Evolutionary conservation across 2,329 filamentous ascomycete species (phyloP), one percentile per base, ranked within the genome.

Genomic region (Neonectria ditissima): DNA sequence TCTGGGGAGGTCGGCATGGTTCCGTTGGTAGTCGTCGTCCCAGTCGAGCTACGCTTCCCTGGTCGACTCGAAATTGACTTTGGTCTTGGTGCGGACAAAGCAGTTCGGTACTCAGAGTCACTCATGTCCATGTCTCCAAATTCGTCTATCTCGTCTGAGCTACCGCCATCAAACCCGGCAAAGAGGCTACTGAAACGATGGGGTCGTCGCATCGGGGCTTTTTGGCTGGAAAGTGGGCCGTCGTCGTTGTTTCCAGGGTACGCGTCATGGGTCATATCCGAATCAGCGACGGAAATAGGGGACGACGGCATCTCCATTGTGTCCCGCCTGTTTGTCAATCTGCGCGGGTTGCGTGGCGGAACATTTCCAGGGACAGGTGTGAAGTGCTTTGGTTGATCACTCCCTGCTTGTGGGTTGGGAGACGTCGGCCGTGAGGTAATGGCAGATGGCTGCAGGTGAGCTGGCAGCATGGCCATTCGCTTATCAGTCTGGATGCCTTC

Each of bases 401-500:
- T 70, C 5, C 70, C 66, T 13, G 72, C 67, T 1, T 75, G 75
- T 39, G 71, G 76, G 66, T 77, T 81, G 18, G 88, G 88, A 13
- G 88, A 90, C 1, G 81, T 77, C 9, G 89, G 88, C 20, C 86
- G 80, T 0, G 89, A 90, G 0, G 84, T 82, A 65, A 97, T 91
- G 18, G 90, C 84, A 1, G 92, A 95, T 1, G 94, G 93, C 59
- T 94, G 89, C 34, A 97, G 84, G 74, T 96, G 92, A 2, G 88
- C 82, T 14, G 93, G 93, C 26, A 97, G 83, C 69, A 89, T 90
- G 65, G 91, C 87, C 47, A 93, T 81, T 65, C 94, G 88, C 80
- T 89, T 88, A 74, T 97, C 94, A 6, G 97, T 87, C 59, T 92
- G 88, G 62, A 98, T 97, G 63, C 93, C 92, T 70, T 98, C 94